phyloP scores from a whole-genome alignment of 495 filamentous ascomycete genomes.

The Podospora bellae-mahoneyi region DNA sequence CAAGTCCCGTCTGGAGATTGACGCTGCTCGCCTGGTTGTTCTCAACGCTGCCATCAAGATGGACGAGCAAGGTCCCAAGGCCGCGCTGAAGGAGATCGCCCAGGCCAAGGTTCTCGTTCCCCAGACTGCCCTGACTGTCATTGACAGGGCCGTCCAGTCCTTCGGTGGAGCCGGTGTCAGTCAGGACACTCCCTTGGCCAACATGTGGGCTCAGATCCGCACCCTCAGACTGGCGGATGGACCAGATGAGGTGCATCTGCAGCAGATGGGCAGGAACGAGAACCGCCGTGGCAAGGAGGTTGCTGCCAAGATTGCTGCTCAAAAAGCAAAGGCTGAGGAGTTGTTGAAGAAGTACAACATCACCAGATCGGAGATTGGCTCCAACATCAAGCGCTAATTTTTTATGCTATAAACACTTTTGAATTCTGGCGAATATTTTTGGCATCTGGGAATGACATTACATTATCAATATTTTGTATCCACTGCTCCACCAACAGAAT shows the following conservation, averaged over 20 bases:
- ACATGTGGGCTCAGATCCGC: constrained; percentile 79
- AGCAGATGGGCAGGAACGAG: constrained; percentile 84
- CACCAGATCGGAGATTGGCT: constrained; percentile 45
- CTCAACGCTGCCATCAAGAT: constrained; percentile 90
- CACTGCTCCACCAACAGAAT: background rate
- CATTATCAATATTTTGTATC: background rate
- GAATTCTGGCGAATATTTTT: background rate
- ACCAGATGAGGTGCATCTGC: constrained; percentile 89
- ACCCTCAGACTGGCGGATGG: constrained; percentile 86
- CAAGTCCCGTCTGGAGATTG: constrained; percentile 83
- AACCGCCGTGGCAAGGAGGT: constrained; percentile 66
- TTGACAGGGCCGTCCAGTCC: constrained; percentile 82
- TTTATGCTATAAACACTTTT: background rate
- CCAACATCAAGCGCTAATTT: constrained; percentile 40
- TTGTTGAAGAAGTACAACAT: constrained; percentile 62
- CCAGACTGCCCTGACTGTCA: constrained; percentile 69
- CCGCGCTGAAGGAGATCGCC: constrained; percentile 78
- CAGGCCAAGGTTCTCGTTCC: constrained; percentile 85
- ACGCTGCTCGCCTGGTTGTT: constrained; percentile 79
- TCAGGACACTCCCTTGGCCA: constrained; percentile 86
- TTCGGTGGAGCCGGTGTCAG: constrained; percentile 83
- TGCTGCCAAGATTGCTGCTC: constrained; percentile 59
- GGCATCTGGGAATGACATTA: background rate
- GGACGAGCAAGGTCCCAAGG: constrained; percentile 74
- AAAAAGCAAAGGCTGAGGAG: constrained; percentile 61